A percentile compares a stretch with the other conserved stretches of the same genome.
phyloP scores from a whole-genome alignment of 2,329 filamentous ascomycete species.

The Sporothrix pallida region DNA sequence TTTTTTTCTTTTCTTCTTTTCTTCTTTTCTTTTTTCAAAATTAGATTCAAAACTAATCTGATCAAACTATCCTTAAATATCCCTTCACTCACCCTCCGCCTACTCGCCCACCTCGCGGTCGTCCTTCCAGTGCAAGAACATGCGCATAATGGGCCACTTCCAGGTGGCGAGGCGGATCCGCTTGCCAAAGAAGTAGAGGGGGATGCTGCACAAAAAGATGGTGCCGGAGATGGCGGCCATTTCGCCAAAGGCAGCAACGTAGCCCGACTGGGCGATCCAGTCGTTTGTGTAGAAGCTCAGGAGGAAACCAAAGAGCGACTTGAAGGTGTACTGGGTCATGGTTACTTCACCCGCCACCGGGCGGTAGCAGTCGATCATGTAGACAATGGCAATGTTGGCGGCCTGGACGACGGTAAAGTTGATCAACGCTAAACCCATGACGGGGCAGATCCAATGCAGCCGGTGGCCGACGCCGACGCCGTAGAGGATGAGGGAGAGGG shows the following conservation, averaged over 20 bases:
- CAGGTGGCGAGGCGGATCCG: neutral
- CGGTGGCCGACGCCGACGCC: neutral
- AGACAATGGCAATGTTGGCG: neutral
- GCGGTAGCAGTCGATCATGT: neutral
- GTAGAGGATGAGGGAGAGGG: neutral
- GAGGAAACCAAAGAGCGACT: neutral
- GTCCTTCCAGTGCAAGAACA: neutral
- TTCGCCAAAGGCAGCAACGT: neutral
- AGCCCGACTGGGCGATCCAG: neutral
- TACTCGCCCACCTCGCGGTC: neutral
- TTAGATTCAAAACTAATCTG: too few species aligned
- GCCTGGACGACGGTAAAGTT: constrained; percentile 1
- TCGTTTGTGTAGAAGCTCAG: neutral
- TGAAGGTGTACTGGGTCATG: neutral
- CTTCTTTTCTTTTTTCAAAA: too few species aligned
- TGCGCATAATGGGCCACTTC: neutral
- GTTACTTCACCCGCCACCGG: neutral
- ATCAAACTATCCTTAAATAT: too few species aligned
- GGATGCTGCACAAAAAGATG: neutral
- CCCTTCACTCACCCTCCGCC: too few species aligned
- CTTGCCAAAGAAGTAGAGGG: neutral
- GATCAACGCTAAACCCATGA: neutral
- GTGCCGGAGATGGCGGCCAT: neutral
- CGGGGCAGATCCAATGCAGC: neutral
- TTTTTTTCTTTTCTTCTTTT: too few species aligned